Percentiles rank a stretch among this genome's conserved stretches.
phyloP scores from a whole-genome alignment of 176 grass and related monocot genomes.

The Chloris gayana region DNA sequence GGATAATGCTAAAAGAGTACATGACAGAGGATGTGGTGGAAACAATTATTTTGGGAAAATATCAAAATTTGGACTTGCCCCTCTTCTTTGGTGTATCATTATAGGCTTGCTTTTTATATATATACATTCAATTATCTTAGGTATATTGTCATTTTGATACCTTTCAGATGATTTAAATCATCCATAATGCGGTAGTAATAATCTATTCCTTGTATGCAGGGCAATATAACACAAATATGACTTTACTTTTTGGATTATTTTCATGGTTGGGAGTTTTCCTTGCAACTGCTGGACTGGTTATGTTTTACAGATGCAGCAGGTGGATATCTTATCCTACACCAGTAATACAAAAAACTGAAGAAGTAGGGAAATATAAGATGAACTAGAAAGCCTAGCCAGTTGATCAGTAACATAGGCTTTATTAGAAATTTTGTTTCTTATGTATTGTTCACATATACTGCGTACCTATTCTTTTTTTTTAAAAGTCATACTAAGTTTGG shows the following conservation, averaged over 20 bases:
- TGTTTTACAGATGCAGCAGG: conserved; percentile 99
- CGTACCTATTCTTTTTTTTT: background rate
- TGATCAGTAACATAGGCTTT: background rate
- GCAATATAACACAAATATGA: conserved; percentile 65
- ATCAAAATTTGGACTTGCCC: conserved; percentile 85
- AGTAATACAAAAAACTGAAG: background rate
- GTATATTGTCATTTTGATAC: conserved; percentile 45
- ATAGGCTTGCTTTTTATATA: conserved; percentile 73
- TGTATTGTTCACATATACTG: background rate
- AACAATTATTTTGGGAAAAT: conserved; percentile 63
- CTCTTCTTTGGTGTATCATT: conserved; percentile 82
- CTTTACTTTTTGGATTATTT: conserved; percentile 60
- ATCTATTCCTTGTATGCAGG: conserved; percentile 57
- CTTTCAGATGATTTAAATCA: conserved; percentile 2
- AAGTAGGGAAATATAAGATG: conserved; percentile 11
- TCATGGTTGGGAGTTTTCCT: conserved; percentile 82
- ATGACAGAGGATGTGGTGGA: conserved; percentile 69
- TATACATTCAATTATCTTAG: conserved; percentile 81
- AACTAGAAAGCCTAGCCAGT: conserved; percentile 1
- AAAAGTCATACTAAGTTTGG: background rate
- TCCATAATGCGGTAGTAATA: conserved; percentile 11
- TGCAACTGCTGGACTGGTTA: conserved; percentile 63
- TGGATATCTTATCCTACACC: conserved; percentile 42
- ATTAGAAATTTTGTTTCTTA: conserved; percentile 11
- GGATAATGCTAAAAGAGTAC: conserved; percentile 94